Conservation (phyloP, 305 asterid species). For the Fraxinus nigra region DNA sequence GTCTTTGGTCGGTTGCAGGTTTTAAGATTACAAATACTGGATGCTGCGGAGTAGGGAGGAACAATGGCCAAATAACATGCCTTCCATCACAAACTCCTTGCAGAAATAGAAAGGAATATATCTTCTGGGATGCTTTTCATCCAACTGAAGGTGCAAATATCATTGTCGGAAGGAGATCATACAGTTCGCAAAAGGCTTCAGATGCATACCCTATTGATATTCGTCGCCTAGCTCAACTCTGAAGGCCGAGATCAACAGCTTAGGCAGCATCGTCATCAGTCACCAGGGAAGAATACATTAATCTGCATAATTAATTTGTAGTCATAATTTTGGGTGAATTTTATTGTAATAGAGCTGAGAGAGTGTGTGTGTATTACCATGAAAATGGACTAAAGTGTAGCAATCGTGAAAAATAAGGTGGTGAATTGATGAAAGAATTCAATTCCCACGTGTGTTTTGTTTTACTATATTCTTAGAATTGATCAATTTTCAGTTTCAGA, state of each 20-base stretch:
- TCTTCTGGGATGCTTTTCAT: constrained; percentile 90
- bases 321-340: neutral
- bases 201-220: constrained; percentile 72
- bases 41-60: constrained; percentile 85
- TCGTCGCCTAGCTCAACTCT: constrained; percentile 56
- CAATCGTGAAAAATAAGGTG: neutral
- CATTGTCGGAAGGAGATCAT: constrained; percentile 57
- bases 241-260: neutral
- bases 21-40: constrained; percentile 64
- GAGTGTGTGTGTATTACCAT: neutral
- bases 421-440: neutral
- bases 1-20: constrained; percentile 29
- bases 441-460: neutral
- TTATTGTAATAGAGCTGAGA: neutral
- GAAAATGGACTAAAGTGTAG: neutral
- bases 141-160: constrained; percentile 69
- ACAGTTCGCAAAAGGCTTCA: constrained; percentile 49
- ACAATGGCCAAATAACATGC: constrained; percentile 80
- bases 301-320: neutral
- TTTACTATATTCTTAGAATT: neutral
- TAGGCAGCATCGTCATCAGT: neutral
- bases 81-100: constrained; percentile 67
- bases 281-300: neutral
- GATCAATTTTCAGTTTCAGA: neutral
- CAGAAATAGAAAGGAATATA: constrained; percentile 45